phyloP scores from a whole-genome alignment of 1,284 basidiomycete genomes.

The Puccinia brachypodii region DNA sequence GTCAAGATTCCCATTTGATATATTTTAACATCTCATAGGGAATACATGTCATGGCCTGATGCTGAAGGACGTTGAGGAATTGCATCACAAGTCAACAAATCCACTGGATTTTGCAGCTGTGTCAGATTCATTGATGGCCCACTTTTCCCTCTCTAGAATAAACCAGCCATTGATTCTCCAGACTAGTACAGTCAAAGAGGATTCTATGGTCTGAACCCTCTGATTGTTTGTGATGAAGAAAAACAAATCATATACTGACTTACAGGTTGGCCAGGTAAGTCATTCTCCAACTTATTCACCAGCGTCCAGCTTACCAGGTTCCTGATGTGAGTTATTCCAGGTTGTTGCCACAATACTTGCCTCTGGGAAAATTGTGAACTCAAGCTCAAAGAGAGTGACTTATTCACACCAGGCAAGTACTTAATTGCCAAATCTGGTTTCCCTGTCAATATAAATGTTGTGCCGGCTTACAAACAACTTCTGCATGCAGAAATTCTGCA shows the following conservation, averaged over 20 bases:
- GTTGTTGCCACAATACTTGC: background rate
- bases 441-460: background rate
- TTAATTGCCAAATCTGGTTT: background rate
- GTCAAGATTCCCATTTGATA: background rate
- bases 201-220: background rate
- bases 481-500: background rate
- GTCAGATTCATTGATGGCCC: conserved; percentile 29
- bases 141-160: background rate
- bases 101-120: background rate
- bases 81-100: background rate
- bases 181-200: background rate
- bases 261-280: background rate
- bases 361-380: background rate
- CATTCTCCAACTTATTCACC: background rate
- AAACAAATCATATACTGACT: background rate
- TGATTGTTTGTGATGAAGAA: conserved; percentile 2
- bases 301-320: background rate
- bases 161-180: background rate
- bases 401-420: background rate
- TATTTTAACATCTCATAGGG: background rate
- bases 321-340: background rate
- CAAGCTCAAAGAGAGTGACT: too few relatives aligned
- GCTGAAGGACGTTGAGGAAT: background rate
- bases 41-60: background rate
- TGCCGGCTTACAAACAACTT: background rate